Evolutionary conservation across 2,329 filamentous ascomycete species (phyloP).

Genomic region (Botrytis paeoniae): DNA sequence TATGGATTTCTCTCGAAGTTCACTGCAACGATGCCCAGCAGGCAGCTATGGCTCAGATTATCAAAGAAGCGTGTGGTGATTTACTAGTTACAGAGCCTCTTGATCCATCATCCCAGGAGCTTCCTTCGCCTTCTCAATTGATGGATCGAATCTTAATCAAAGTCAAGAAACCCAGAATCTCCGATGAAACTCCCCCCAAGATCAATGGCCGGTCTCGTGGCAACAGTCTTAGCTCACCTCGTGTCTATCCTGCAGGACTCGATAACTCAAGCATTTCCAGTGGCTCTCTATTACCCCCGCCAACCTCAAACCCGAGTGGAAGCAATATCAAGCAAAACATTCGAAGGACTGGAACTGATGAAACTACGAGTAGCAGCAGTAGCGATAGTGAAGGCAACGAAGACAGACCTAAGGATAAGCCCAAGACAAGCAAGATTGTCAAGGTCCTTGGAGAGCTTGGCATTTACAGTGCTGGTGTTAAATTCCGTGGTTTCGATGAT

Average conservation of each 20-base stretch:
- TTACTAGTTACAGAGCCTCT: slow-evolving; percentile 75
- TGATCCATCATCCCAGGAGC: slow-evolving; percentile 60
- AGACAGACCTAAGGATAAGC: slow-evolving; percentile 54
- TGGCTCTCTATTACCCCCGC: slow-evolving; percentile 50
- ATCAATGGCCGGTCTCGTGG: slow-evolving; percentile 53
- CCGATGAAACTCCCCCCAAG: slow-evolving; percentile 40
- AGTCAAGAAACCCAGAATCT: slow-evolving; percentile 71
- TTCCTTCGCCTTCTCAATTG: slow-evolving; percentile 84
- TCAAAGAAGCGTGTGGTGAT: slow-evolving; percentile 79
- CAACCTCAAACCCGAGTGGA: slow-evolving; percentile 3
- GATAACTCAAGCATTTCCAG: slow-evolving; percentile 56
- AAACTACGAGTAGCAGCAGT: slow-evolving; percentile 70
- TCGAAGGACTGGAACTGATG: slow-evolving; percentile 43
- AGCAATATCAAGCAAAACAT: slow-evolving; percentile 27
- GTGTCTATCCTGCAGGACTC: slow-evolving; percentile 58
- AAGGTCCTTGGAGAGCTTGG: slow-evolving; percentile 80
- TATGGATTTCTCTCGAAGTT: slow-evolving; percentile 94
- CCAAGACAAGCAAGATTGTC: slow-evolving; percentile 77
- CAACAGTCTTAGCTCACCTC: slow-evolving; percentile 76
- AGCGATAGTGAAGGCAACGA: slow-evolving; percentile 63
- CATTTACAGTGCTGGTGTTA: slow-evolving; percentile 71
- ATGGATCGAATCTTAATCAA: slow-evolving; percentile 86
- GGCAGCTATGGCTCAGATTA: slow-evolving; percentile 81
- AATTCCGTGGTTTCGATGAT: slow-evolving; percentile 77
- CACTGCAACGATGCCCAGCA: slow-evolving; percentile 87